Evolutionary conservation across 805 yeast genomes (phyloP).

Genomic region (Debaryomyces maramus): DNA sequence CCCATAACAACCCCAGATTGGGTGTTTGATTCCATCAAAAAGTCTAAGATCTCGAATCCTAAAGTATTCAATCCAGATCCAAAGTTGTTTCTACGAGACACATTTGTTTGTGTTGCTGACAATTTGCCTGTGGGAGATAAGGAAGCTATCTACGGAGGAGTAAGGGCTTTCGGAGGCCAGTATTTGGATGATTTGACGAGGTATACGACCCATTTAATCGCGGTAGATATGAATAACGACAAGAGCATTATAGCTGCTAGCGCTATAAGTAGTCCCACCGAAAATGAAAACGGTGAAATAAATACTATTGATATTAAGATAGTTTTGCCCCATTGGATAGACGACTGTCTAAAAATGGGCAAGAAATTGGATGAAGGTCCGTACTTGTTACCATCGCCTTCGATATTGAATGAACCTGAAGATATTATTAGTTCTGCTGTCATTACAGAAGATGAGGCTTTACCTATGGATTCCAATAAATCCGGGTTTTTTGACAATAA

Average conservation of each 20-base stretch:
- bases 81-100: constrained; percentile 58
- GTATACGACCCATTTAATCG: constrained; percentile 77
- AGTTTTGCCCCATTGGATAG: constrained; percentile 80
- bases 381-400: constrained; percentile 46
- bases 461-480: constrained; percentile 11
- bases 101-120: constrained; percentile 59
- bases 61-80: constrained; percentile 74
- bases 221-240: constrained; percentile 53
- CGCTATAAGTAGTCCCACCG: constrained; percentile 16
- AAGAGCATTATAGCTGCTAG: constrained; percentile 58
- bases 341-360: constrained; percentile 60
- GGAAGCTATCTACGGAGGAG: constrained; percentile 68
- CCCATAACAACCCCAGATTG: constrained; percentile 67
- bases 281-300: constrained; percentile 13
- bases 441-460: constrained; percentile 5
- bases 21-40: constrained; percentile 50
- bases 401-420: constrained; percentile 5
- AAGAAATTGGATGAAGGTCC: constrained; percentile 51
- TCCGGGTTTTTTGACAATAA: constrained; percentile 42
- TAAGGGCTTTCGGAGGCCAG: constrained; percentile 76
- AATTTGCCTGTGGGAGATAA: constrained; percentile 57
- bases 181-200: constrained; percentile 60
- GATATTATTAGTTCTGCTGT: background rate
- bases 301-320: constrained; percentile 48
- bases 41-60: constrained; percentile 46